phyloP scores from a whole-genome alignment of 164 flowering plant genomes.

The Vitis labrusca region DNA sequence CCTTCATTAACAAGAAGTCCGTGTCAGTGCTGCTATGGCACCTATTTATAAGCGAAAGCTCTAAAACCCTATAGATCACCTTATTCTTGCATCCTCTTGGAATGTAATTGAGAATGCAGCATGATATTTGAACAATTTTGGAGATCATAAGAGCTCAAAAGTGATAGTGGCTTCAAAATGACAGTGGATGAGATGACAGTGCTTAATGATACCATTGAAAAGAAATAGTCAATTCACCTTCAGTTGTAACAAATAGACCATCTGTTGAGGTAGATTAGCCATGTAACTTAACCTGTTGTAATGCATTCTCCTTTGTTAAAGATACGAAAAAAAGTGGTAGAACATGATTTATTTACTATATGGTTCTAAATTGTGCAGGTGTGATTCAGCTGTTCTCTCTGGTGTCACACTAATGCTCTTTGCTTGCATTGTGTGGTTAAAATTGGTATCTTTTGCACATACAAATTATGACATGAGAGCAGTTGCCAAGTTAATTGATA shows the following conservation, averaged over 20 bases:
- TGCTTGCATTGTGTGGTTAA: constrained; percentile 86
- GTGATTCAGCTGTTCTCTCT: constrained; percentile 75
- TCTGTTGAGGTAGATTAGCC: not conserved
- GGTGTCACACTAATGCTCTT: constrained; percentile 85
- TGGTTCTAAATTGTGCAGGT: constrained; percentile 43
- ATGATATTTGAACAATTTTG: too few relatives aligned
- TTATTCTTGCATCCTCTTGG: too few relatives aligned
- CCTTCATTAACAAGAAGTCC: too few relatives aligned
- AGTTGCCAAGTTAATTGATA: constrained; percentile 45
- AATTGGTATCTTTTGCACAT: constrained; percentile 93
- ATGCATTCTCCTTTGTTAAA: not conserved
- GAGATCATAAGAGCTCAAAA: too few relatives aligned
- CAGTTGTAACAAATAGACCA: too few relatives aligned
- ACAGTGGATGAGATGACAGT: too few relatives aligned
- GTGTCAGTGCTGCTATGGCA: too few relatives aligned
- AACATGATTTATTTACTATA: not conserved
- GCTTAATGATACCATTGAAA: too few relatives aligned
- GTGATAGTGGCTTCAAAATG: too few relatives aligned
- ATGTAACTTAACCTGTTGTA: not conserved
- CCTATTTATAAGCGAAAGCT: too few relatives aligned
- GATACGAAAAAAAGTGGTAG: not conserved
- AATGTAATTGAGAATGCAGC: too few relatives aligned
- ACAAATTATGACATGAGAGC: constrained; percentile 81
- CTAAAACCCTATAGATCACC: too few relatives aligned
- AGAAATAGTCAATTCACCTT: not conserved